These are phyloP conservation scores for Cyclotella distinguenda DNA, from an alignment of 108 stramenopile species.

Conservation along the genomic window DNA sequence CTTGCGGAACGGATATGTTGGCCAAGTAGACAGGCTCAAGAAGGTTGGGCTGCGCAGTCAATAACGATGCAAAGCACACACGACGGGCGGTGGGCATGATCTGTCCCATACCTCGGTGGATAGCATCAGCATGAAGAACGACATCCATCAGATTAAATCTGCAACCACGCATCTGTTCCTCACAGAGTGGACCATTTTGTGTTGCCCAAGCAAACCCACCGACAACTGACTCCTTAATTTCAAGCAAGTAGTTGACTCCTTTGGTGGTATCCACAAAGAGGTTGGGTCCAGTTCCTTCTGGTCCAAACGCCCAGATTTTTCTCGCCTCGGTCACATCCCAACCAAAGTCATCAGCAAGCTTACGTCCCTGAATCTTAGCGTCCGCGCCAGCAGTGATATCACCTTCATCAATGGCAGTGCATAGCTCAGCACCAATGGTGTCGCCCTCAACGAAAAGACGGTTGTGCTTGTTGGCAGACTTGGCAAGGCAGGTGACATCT, in stretches of 20 bases:
- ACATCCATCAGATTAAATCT: slow-evolving; percentile 99
- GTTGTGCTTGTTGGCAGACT: slow-evolving; percentile 99
- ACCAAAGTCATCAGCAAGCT: slow-evolving; percentile 94
- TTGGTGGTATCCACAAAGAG: slow-evolving; percentile 98
- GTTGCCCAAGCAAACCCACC: slow-evolving; percentile 99
- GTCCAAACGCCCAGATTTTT: slow-evolving; percentile 99
- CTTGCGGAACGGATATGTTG: slow-evolving; percentile 98
- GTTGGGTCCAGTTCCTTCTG: slow-evolving; percentile 99
- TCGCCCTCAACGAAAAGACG: slow-evolving; percentile 96
- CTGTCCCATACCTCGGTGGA: slow-evolving; percentile 99
- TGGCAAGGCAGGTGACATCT: slow-evolving; percentile 91
- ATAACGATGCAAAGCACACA: slow-evolving; percentile 95
- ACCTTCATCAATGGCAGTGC: slow-evolving; percentile 96
- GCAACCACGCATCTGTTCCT: slow-evolving; percentile 97
- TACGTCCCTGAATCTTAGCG: slow-evolving; percentile 91
- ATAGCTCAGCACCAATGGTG: slow-evolving; percentile 85
- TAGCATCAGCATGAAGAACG: slow-evolving; percentile 99
- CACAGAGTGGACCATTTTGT: slow-evolving; percentile 96
- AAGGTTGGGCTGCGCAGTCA: slow-evolving; percentile 90
- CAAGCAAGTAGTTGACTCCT: slow-evolving; percentile 99
- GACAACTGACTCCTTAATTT: slow-evolving; percentile 99
- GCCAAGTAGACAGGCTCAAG: slow-evolving; percentile 98
- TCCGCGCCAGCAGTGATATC: slow-evolving; percentile 87
- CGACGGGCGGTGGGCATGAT: slow-evolving; percentile 99
- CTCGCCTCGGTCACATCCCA: slow-evolving; percentile 98